Conservation (phyloP, 495 filamentous ascomycete genomes). For the Chaetomium cochliodes region DNA sequence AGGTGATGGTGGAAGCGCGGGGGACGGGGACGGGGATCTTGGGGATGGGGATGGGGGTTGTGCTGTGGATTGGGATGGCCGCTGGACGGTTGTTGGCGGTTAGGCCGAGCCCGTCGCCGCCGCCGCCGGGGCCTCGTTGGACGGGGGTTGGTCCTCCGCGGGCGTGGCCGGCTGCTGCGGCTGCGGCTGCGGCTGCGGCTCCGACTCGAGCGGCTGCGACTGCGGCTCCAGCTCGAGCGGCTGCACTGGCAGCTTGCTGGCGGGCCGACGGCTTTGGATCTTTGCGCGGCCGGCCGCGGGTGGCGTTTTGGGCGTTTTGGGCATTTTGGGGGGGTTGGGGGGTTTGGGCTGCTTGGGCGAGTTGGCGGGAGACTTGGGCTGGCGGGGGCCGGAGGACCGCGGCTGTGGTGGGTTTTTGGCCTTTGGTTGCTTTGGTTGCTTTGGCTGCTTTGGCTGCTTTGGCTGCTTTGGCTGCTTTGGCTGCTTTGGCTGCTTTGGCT, state of each 20-base stretch:
- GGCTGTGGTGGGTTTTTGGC: conserved; percentile 2
- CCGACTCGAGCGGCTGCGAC: conserved; percentile 9
- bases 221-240: conserved; percentile 13
- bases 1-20: neutral
- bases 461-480: conserved; percentile 2
- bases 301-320: conserved; percentile 5
- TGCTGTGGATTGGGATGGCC: neutral
- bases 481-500: conserved; percentile 3
- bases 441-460: conserved; percentile 5
- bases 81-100: neutral
- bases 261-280: conserved; percentile 1
- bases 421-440: conserved; percentile 4
- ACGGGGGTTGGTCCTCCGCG: neutral
- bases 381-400: conserved; percentile 14
- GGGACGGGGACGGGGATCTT: neutral
- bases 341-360: neutral
- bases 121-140: neutral
- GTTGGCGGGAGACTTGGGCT: neutral
- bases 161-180: neutral
- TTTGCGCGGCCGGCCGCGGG: conserved; percentile 7
- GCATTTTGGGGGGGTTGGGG: too few relatives aligned
- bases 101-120: neutral
- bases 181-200: neutral
- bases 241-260: conserved; percentile 5
- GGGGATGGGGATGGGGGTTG: neutral